These are phyloP conservation scores for Epichloe scottii DNA, from an alignment of 2,329 filamentous ascomycete species.

Conservation along the genomic window DNA sequence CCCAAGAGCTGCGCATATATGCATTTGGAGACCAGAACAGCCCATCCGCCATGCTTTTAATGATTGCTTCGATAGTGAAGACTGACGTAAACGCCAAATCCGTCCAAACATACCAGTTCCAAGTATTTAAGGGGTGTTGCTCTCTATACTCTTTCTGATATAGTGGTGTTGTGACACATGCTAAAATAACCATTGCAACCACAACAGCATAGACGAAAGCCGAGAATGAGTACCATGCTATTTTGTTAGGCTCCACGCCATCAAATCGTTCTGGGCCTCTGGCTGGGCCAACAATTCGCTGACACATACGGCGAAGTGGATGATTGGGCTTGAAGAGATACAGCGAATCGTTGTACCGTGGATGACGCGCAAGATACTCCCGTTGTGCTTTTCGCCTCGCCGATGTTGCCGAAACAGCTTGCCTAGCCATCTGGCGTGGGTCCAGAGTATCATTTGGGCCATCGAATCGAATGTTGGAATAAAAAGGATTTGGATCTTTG, in stretches of 20 bases:
- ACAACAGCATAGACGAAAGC: conserved; percentile 89
- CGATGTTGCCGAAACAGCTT: conserved; percentile 74
- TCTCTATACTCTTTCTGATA: conserved; percentile 83
- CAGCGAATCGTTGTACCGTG: conserved; percentile 83
- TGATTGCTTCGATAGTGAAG: conserved; percentile 73
- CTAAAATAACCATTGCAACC: conserved; percentile 93
- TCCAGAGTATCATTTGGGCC: conserved; percentile 67
- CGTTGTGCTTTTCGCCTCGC: conserved; percentile 78
- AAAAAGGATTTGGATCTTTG: conserved; percentile 87
- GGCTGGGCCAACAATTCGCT: conserved; percentile 81
- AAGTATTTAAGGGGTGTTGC: conserved; percentile 42
- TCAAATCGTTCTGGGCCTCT: conserved; percentile 78
- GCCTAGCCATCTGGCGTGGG: conserved; percentile 75
- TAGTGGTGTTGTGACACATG: conserved; percentile 85
- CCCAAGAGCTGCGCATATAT: conserved; percentile 93
- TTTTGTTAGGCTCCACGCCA: conserved; percentile 77
- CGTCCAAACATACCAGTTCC: conserved; percentile 91
- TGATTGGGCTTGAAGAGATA: conserved; percentile 76
- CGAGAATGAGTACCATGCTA: conserved; percentile 86
- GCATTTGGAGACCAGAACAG: conserved; percentile 96
- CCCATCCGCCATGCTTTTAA: conserved; percentile 92
- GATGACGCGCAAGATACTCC: conserved; percentile 77
- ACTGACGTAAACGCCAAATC: conserved; percentile 81
- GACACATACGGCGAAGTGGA: conserved; percentile 68
- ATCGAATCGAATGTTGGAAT: conserved; percentile 60